These are phyloP conservation scores for Pleurotus eryngii DNA, from an alignment of 768 basidiomycete genomes.

Conservation along the genomic window DNA sequence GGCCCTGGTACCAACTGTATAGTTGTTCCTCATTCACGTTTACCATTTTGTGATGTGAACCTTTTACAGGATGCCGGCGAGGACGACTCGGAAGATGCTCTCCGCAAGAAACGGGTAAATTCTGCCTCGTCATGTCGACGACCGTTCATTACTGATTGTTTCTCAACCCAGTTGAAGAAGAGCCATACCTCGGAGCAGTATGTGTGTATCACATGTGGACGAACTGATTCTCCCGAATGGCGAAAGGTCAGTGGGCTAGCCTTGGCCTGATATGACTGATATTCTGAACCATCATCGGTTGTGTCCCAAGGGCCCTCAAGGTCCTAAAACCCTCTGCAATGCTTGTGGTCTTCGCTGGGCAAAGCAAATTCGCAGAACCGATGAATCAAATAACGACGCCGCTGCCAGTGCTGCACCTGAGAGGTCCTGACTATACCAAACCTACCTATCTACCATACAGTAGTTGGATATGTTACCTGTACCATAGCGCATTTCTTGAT, in stretches of 20 bases:
- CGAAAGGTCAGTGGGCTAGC: constrained; percentile 56
- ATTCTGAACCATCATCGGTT: background rate
- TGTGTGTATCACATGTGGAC: constrained; percentile 89
- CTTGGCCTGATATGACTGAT: constrained; percentile 6
- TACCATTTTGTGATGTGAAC: too few relatives aligned
- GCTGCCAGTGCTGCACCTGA: background rate
- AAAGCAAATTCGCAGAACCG: constrained; percentile 41
- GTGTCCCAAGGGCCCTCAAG: constrained; percentile 70
- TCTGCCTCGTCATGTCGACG: background rate
- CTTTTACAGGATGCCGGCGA: constrained; percentile 22
- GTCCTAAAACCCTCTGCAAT: constrained; percentile 97
- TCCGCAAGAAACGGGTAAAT: constrained; percentile 63
- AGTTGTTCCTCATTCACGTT: too few relatives aligned
- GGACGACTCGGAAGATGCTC: constrained; percentile 46
- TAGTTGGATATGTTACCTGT: too few relatives aligned
- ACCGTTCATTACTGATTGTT: too few relatives aligned
- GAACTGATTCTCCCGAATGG: constrained; percentile 98
- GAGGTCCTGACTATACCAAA: background rate
- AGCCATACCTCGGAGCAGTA: constrained; percentile 58
- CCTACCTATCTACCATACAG: too few relatives aligned
- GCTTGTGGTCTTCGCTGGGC: constrained; percentile 95
- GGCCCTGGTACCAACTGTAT: too few relatives aligned
- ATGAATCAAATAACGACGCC: constrained; percentile 3
- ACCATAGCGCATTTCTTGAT: too few relatives aligned
- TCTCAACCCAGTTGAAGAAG: constrained; percentile 39